phyloP scores from a whole-genome alignment of 805 yeast species.

The Alloascoidea hylecoeti region DNA sequence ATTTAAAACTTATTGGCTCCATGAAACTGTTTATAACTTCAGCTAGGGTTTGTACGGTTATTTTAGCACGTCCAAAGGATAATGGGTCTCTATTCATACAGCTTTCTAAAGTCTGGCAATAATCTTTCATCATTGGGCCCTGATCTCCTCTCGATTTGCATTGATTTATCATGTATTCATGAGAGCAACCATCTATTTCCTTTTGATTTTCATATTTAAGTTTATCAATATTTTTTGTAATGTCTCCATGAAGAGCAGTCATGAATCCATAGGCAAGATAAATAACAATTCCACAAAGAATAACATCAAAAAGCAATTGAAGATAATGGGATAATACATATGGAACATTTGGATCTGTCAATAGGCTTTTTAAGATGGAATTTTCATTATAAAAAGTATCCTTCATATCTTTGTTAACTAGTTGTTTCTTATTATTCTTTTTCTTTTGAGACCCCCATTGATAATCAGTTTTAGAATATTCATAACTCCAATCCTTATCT shows the following conservation, averaged over 20 bases:
- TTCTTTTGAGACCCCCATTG: no score
- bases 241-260: conserved; percentile 49
- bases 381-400: no score
- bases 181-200: conserved; percentile 55
- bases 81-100: conserved; percentile 78
- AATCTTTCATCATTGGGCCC: conserved; percentile 46
- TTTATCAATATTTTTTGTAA: conserved; percentile 51
- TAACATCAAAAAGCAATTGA: conserved; percentile 44
- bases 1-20: conserved; percentile 56
- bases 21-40: conserved; percentile 69
- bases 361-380: no score
- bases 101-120: conserved; percentile 61
- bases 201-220: conserved; percentile 44
- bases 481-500: no score
- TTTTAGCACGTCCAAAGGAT: conserved; percentile 46
- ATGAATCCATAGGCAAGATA: conserved; percentile 38
- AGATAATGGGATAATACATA: conserved; percentile 45
- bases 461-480: no score
- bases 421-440: no score
- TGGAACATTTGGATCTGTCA: conserved; percentile 22
- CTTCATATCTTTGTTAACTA: no score
- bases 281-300: conserved; percentile 33
- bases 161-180: conserved; percentile 56
- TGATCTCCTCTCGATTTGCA: conserved; percentile 31
- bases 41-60: conserved; percentile 75